Evolutionary conservation across 1,139 yeast genomes (phyloP).

Genomic region (Kurtzmaniella quercitrusa): DNA sequence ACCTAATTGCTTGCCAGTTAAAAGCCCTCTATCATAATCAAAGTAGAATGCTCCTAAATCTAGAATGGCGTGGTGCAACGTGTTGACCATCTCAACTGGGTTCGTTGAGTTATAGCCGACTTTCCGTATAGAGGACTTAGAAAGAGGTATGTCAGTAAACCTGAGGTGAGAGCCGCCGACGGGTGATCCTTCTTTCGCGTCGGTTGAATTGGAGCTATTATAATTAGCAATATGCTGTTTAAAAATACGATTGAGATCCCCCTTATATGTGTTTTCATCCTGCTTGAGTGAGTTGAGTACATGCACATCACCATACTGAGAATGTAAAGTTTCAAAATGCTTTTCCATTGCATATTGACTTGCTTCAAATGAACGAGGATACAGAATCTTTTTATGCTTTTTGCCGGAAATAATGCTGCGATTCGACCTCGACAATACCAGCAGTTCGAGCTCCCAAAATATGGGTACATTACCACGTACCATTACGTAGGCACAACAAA

Average conservation of each 20-base stretch:
- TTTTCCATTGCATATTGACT: conserved; percentile 61
- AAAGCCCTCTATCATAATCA: conserved; percentile 44
- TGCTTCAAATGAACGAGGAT: conserved; percentile 59
- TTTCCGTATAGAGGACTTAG: conserved; percentile 31
- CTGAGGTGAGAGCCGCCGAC: conserved; percentile 11
- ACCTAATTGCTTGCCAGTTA: conserved; percentile 66
- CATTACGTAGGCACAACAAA: conserved; percentile 55
- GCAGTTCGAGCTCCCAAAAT: conserved; percentile 56
- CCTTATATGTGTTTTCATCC: conserved; percentile 33
- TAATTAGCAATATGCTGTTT: conserved; percentile 31
- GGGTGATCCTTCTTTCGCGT: background rate
- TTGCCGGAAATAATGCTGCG: conserved; percentile 37
- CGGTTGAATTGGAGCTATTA: conserved; percentile 8
- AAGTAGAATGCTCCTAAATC: conserved; percentile 66
- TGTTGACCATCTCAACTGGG: conserved; percentile 36
- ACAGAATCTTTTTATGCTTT: conserved; percentile 40
- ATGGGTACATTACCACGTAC: conserved; percentile 69
- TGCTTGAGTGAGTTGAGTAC: conserved; percentile 52
- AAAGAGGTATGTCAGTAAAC: conserved; percentile 32
- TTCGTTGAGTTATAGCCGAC: conserved; percentile 33
- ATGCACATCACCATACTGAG: conserved; percentile 63
- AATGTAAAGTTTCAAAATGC: conserved; percentile 55
- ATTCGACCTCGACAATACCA: conserved; percentile 22
- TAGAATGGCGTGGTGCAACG: conserved; percentile 44
- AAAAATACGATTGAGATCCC: conserved; percentile 27